Evolutionary conservation across 495 filamentous ascomycete genomes (phyloP).

Genomic region (Daldinia bambusicola): DNA sequence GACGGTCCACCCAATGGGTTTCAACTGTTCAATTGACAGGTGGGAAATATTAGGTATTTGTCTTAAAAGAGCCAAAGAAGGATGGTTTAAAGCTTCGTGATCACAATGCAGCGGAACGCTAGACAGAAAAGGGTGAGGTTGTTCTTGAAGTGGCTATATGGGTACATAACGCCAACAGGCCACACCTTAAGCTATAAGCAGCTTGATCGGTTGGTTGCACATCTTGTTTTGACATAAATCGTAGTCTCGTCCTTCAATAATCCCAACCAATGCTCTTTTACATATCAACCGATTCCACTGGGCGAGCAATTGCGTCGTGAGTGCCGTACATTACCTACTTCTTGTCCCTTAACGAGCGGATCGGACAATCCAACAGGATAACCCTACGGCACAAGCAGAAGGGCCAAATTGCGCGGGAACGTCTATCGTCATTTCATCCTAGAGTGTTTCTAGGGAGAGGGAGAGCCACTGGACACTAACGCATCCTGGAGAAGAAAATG

Average conservation of each 20-base stretch:
- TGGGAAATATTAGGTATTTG: constrained; percentile 29
- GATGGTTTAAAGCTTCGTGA: constrained; percentile 44
- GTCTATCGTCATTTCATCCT: background rate
- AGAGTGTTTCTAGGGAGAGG: background rate
- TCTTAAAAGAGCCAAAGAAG: constrained; percentile 39
- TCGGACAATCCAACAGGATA: background rate
- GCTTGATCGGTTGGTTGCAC: constrained; percentile 15
- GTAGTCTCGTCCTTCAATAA: constrained; percentile 15
- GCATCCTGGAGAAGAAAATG: constrained; percentile 6
- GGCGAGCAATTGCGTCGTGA: background rate
- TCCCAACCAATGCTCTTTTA: constrained; percentile 13
- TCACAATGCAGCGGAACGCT: constrained; percentile 39
- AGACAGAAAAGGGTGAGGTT: constrained; percentile 30
- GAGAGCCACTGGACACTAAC: background rate
- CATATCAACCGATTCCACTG: constrained; percentile 3
- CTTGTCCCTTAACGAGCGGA: background rate
- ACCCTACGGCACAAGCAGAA: background rate
- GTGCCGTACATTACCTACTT: background rate
- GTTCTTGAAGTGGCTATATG: constrained; percentile 17
- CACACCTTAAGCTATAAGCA: background rate
- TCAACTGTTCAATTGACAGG: constrained; percentile 17
- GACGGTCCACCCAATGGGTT: constrained; percentile 38
- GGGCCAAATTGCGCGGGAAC: background rate
- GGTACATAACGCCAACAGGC: constrained; percentile 19
- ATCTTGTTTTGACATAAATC: constrained; percentile 23